Evolutionary conservation across 2,329 filamentous ascomycete species (phyloP).

Genomic region (Lachnellula arida): DNA sequence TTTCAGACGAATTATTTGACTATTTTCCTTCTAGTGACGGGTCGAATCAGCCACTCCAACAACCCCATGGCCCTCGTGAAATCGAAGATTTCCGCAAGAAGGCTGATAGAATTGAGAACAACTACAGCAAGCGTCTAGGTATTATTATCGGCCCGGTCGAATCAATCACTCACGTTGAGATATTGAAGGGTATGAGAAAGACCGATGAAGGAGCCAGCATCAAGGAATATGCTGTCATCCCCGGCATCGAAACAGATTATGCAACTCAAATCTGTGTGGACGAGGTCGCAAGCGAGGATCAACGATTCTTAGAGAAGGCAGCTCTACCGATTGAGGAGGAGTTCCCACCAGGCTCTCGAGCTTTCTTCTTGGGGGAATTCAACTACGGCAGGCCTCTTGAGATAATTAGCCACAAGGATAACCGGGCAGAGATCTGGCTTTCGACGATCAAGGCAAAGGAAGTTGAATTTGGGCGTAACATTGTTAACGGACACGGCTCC

Average conservation of each 20-base stretch:
- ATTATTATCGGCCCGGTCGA: constrained; percentile 85
- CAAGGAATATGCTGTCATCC: constrained; percentile 86
- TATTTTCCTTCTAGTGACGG: constrained; percentile 68
- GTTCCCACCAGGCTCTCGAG: constrained; percentile 75
- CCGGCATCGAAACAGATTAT: constrained; percentile 82
- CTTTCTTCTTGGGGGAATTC: constrained; percentile 92
- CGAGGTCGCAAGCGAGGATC: constrained; percentile 82
- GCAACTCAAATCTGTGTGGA: constrained; percentile 90
- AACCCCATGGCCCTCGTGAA: constrained; percentile 68
- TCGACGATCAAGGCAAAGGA: constrained; percentile 68
- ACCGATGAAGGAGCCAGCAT: constrained; percentile 85
- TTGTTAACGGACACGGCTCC: constrained; percentile 66
- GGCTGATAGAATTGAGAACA: constrained; percentile 74
- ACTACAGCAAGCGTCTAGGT: constrained; percentile 86
- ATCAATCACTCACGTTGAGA: constrained; percentile 84
- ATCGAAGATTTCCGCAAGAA: constrained; percentile 83
- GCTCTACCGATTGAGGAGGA: constrained; percentile 90
- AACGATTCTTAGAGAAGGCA: constrained; percentile 84
- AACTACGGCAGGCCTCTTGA: constrained; percentile 89
- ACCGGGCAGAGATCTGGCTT: constrained; percentile 77
- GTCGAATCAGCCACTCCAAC: constrained; percentile 56
- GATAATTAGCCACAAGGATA: constrained; percentile 66
- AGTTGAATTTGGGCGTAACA: constrained; percentile 71
- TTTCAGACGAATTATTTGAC: constrained; percentile 90
- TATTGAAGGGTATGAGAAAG: constrained; percentile 86